Conservation (phyloP, 768 basidiomycete species). For the Russula emetica region DNA sequence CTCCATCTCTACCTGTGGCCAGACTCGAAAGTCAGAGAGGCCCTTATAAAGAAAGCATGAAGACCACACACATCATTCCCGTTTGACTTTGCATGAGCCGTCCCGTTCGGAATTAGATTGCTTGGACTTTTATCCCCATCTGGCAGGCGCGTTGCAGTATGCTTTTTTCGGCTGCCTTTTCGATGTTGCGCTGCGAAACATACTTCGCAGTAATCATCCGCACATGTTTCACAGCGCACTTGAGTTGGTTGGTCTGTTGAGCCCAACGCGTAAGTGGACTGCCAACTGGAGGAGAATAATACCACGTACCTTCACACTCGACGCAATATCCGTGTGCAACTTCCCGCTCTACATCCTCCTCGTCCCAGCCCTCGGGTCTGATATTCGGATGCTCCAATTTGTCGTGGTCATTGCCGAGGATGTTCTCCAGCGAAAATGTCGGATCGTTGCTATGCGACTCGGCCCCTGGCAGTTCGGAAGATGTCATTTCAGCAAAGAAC, state of each 20-base stretch:
- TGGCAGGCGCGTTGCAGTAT: conserved; percentile 48
- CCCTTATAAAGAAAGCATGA: conserved; percentile 25
- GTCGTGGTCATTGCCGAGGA: conserved; percentile 63
- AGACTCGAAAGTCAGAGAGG: neutral
- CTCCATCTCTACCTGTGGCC: conserved; percentile 40
- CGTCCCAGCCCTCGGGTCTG: conserved; percentile 59
- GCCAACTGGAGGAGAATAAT: neutral
- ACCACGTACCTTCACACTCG: conserved; percentile 77
- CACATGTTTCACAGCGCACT: conserved; percentile 65
- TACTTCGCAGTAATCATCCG: conserved; percentile 75
- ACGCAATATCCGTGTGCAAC: conserved; percentile 65
- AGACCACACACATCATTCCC: conserved; percentile 20
- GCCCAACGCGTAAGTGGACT: conserved; percentile 3
- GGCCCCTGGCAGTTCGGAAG: conserved; percentile 13
- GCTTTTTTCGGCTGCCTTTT: conserved; percentile 71
- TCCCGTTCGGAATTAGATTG: conserved; percentile 26
- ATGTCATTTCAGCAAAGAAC: conserved; percentile 14
- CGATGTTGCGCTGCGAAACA: conserved; percentile 83
- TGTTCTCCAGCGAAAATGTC: conserved; percentile 62
- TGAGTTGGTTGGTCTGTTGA: conserved; percentile 75
- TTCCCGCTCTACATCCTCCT: conserved; percentile 48
- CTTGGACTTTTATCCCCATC: conserved; percentile 26
- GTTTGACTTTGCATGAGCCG: conserved; percentile 30
- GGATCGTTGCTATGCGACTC: conserved; percentile 19
- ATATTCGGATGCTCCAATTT: conserved; percentile 51